Base-by-base conservation (phyloP, 2,329 filamentous ascomycete species). In the Aspergillus flavus region DNA sequence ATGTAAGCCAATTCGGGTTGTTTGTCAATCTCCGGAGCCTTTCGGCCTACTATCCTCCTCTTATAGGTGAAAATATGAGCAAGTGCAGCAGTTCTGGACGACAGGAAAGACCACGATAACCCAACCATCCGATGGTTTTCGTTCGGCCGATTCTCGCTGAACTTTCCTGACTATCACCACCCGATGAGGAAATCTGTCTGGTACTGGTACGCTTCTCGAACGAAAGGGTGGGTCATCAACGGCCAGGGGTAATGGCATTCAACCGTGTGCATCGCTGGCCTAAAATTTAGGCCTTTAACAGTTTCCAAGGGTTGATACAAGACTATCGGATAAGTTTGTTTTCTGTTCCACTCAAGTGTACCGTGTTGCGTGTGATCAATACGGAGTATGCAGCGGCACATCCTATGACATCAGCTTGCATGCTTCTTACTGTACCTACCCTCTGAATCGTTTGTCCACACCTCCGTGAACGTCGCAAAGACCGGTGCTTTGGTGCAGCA, bases 371-470 rank as follows among this genome's bases (percentile, higher is more conserved):
- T 59, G 58, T 53, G 58, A 59, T 53, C 48, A 45, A 30, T 11
- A 23, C 21, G 21, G 21, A 23, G 21, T 23, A 43, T 59, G 57
- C 46, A 39, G 41, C 23, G 53, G 58, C 55, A 36, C 28, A 23
- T 14, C 16, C 32, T 58, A 70, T 71, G 66, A 70, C 67, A 64
- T 71, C 69, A 70, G 43, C 36, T 36, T 67, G 68, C 68, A 70
- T 66, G 46, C 39, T 21, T 28, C 19, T 7, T 36, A 53, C 39
- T 23, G 21, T 23, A 23, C 21, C 21, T 28, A 28, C 26, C 52
- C 48, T 59, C 55, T 34, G 45, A 23, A 32, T 26, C 26, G 3
- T 34, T 34, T 21, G 23, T 4, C 19, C 43, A 46, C n/a, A 46
- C 43, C 23, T 48, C 12, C 28, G 16, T 41, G 39, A n/a, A 41